Conservation (phyloP, 2,329 filamentous ascomycete genomes). For the Bipolaris bicolor region DNA sequence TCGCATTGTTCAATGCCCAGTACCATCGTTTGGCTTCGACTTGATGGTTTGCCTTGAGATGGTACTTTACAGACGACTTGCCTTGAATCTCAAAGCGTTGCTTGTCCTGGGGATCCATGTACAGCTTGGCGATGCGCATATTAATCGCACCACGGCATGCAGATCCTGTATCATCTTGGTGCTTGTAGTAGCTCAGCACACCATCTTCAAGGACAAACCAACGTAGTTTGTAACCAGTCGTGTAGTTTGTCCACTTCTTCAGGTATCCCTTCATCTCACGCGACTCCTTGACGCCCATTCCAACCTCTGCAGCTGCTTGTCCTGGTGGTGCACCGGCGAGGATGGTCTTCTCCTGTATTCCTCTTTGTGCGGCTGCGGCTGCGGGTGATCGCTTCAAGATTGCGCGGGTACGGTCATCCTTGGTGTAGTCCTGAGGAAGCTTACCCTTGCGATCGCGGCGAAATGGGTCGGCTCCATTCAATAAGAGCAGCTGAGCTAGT, state of each 20-base stretch:
- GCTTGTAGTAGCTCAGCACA: conserved; percentile 97
- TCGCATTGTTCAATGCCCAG: conserved; percentile 98
- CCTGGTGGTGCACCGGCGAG: conserved; percentile 72
- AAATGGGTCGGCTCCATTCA: conserved; percentile 96
- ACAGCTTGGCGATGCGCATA: conserved; percentile 92
- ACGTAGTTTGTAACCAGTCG: conserved; percentile 91
- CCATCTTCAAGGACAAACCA: conserved; percentile 99
- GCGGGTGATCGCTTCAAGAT: conserved; percentile 95
- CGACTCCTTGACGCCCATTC: conserved; percentile 78
- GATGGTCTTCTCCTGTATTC: conserved; percentile 96
- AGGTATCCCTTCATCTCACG: conserved; percentile 98
- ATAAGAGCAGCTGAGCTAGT: conserved; percentile 85
- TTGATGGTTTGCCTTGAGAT: conserved; percentile 95
- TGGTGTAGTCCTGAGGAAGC: conserved; percentile 93
- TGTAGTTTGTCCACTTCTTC: conserved; percentile 99
- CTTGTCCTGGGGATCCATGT: conserved; percentile 97
- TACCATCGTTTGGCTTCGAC: conserved; percentile 99
- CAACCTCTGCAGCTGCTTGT: conserved; percentile 64
- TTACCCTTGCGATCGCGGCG: conserved; percentile 93
- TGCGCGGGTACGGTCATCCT: conserved; percentile 84
- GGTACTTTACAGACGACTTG: conserved; percentile 98
- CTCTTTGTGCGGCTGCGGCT: conserved; percentile 89
- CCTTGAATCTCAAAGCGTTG: conserved; percentile 97
- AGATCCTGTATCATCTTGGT: conserved; percentile 95
- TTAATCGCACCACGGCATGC: conserved; percentile 98